A percentile compares a stretch with the other conserved stretches of the same genome.
These are phyloP conservation scores for Thalassiosira mediterranea DNA, from an alignment of 352 stramenopile species.

Conservation along the genomic window DNA sequence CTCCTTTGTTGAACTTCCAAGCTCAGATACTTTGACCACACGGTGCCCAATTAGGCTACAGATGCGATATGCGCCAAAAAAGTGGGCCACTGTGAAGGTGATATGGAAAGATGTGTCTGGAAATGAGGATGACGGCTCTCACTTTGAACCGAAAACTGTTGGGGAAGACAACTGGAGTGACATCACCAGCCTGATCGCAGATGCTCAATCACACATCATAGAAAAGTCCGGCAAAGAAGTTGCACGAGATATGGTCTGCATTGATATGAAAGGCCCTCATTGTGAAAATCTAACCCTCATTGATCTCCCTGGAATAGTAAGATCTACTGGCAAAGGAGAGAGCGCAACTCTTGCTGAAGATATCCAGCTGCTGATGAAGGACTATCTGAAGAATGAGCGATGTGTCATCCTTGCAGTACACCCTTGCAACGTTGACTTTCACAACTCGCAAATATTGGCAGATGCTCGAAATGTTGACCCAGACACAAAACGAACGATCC, in stretches of 20 bases:
- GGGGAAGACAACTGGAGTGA: conserved; percentile 53
- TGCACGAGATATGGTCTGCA: conserved; percentile 86
- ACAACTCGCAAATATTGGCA: conserved; percentile 89
- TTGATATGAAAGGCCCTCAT: conserved; percentile 81
- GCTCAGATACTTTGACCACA: conserved; percentile 85
- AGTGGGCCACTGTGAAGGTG: conserved; percentile 80
- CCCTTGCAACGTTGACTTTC: conserved; percentile 88
- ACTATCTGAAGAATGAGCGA: conserved; percentile 85
- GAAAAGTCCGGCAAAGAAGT: conserved; percentile 84
- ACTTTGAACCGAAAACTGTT: conserved; percentile 31
- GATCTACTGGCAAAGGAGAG: conserved; percentile 82
- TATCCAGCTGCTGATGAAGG: conserved; percentile 80
- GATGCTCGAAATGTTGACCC: conserved; percentile 84
- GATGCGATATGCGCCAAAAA: conserved; percentile 65
- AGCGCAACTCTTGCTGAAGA: conserved; percentile 82
- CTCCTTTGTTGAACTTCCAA: conserved; percentile 87
- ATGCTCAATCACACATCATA: conserved; percentile 81
- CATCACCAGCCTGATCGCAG: conserved; percentile 66
- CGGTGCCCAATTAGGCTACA: conserved; percentile 87
- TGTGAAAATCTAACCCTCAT: conserved; percentile 87
- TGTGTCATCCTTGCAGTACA: conserved; percentile 88
- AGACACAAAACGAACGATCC: conserved; percentile 84
- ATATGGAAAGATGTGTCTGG: conserved; percentile 74
- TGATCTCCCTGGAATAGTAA: conserved; percentile 87
- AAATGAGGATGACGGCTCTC: conserved; percentile 14